phyloP scores from a whole-genome alignment of 352 stramenopile genomes.

The Globisporangium carolinianum region DNA sequence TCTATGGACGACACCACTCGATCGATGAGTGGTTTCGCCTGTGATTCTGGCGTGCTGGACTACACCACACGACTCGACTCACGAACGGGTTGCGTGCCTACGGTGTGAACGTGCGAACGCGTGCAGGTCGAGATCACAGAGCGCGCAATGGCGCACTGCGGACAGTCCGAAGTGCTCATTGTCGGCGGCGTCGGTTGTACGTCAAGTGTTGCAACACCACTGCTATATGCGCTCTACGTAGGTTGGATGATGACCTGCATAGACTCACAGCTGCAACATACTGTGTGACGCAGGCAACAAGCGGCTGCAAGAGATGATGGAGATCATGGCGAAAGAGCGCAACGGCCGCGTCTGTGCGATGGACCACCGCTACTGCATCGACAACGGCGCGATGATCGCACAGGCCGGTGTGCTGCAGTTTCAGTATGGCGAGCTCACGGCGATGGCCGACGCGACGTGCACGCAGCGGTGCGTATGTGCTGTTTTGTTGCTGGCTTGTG shows the following conservation, averaged over 20 bases:
- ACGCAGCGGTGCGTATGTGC: conserved; percentile 81
- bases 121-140: conserved; percentile 97
- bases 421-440: conserved; percentile 90
- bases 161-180: conserved; percentile 96
- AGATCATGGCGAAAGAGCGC: conserved; percentile 94
- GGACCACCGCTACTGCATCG: conserved; percentile 99
- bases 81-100: not conserved
- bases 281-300: conserved; percentile 41
- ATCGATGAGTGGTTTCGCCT: not conserved
- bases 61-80: not conserved
- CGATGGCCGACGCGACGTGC: conserved; percentile 90
- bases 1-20: not conserved
- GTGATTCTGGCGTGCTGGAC: too few species aligned
- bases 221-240: too few species aligned
- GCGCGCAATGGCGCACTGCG: conserved; percentile 98
- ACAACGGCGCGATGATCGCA: conserved; percentile 99
- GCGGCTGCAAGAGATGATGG: conserved; percentile 97
- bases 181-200: conserved; percentile 99
- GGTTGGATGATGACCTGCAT: too few species aligned
- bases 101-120: not conserved
- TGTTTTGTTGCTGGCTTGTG: not conserved
- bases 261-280: too few species aligned
- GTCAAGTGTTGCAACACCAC: conserved; percentile 5
- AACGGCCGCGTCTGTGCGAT: conserved; percentile 95
- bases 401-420: conserved; percentile 98